Conservation (phyloP, 192 early-diverging fungal species). For the Coemansia sp. region DNA sequence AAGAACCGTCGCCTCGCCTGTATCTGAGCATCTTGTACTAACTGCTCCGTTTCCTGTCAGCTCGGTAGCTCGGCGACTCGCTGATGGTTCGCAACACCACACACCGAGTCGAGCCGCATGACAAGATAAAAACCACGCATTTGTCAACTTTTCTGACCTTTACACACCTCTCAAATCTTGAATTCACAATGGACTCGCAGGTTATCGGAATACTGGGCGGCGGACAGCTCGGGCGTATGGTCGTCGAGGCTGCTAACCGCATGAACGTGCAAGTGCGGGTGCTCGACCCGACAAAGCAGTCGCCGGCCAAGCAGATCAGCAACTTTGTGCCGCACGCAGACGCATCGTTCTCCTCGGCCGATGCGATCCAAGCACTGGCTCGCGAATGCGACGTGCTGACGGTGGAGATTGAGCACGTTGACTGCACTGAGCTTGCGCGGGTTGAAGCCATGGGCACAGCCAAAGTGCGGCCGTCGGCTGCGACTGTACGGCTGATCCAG, state of each 20-base stretch:
- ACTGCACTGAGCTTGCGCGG: slow-evolving; percentile 59
- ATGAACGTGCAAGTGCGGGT: slow-evolving; percentile 82
- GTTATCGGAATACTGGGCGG: slow-evolving; percentile 67
- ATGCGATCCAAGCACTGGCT: slow-evolving; percentile 77
- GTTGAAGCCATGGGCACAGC: slow-evolving; percentile 60
- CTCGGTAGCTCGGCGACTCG: no score
- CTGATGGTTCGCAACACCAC: no score
- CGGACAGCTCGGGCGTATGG: slow-evolving; percentile 99
- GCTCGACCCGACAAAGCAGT: slow-evolving; percentile 73
- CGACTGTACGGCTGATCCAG: slow-evolving; percentile 86
- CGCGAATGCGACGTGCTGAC: slow-evolving; percentile 78
- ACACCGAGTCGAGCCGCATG: no score
- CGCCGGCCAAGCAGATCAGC: slow-evolving; percentile 86
- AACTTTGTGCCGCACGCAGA: slow-evolving; percentile 67
- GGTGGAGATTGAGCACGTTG: slow-evolving; percentile 98
- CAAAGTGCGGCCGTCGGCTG: slow-evolving; percentile 77
- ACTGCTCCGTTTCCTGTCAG: no score
- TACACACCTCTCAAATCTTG: neutral
- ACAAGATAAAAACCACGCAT: neutral
- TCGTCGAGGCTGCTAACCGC: slow-evolving; percentile 90
- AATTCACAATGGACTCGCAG: slow-evolving; percentile 35
- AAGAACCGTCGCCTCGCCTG: no score
- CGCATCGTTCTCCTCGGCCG: slow-evolving; percentile 82
- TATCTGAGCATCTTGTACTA: no score
- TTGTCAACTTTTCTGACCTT: neutral